Percentiles rank a stretch among this genome's conserved stretches.
Evolutionary conservation across 768 basidiomycete genomes (phyloP).

Genomic region (Rubroboletus satanas): DNA sequence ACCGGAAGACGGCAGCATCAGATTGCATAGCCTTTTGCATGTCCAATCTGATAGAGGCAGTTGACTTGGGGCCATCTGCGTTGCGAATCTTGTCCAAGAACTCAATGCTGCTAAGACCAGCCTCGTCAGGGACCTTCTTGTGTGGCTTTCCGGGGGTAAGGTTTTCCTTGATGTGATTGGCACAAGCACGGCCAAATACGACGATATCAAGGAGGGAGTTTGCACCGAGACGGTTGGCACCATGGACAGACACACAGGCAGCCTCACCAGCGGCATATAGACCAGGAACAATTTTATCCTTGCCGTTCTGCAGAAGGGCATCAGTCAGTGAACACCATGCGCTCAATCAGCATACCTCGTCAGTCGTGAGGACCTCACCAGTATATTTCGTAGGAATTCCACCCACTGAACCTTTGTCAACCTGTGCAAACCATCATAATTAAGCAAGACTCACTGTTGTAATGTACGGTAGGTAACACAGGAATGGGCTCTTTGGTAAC

Average conservation of each 20-base stretch:
- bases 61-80: constrained; percentile 76
- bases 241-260: constrained; percentile 97
- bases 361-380: constrained; percentile 89
- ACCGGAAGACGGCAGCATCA: constrained; percentile 97
- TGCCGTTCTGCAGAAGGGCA: constrained; percentile 53
- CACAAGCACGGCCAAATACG: constrained; percentile 98
- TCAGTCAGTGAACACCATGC: background rate
- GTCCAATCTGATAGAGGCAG: constrained; percentile 85
- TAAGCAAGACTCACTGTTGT: constrained; percentile 73
- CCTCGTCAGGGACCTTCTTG: constrained; percentile 80
- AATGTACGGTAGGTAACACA: constrained; percentile 96
- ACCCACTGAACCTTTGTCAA: constrained; percentile 64
- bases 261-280: constrained; percentile 99
- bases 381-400: constrained; percentile 99
- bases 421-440: background rate
- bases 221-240: constrained; percentile 98
- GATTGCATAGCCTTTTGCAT: constrained; percentile 99
- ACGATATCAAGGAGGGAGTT: constrained; percentile 99
- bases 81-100: constrained; percentile 88
- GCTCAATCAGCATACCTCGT: constrained; percentile 43
- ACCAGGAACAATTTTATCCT: constrained; percentile 92
- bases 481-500: constrained; percentile 99
- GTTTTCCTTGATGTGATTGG: constrained; percentile 93
- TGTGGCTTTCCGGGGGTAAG: constrained; percentile 88
- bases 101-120: constrained; percentile 80